Evolutionary conservation across 208 protist species (phyloP).

Genomic region (Herpetomonas samuelpessoai): DNA sequence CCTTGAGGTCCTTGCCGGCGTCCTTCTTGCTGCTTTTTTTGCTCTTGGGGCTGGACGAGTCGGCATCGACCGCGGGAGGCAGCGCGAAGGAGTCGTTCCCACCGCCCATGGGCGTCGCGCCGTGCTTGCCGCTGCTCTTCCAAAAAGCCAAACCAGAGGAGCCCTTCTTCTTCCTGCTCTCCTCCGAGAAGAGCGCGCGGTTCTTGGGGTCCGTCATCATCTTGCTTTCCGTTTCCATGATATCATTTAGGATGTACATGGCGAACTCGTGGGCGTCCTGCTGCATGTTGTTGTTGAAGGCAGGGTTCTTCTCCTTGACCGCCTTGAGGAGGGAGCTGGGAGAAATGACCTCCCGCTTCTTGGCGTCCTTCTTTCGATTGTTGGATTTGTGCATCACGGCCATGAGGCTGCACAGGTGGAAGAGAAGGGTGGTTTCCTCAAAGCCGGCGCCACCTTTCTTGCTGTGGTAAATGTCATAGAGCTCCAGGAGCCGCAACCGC

Average conservation of each 20-base stretch:
- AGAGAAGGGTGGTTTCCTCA: slow-evolving; percentile 64
- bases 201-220: slow-evolving; percentile 70
- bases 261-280: slow-evolving; percentile 92
- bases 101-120: not conserved
- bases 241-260: slow-evolving; percentile 85
- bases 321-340: slow-evolving; percentile 43
- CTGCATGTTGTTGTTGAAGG: slow-evolving; percentile 79
- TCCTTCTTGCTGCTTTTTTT: slow-evolving; percentile 7
- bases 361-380: slow-evolving; percentile 51
- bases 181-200: slow-evolving; percentile 48
- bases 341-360: slow-evolving; percentile 32
- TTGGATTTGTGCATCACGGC: slow-evolving; percentile 84
- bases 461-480: slow-evolving; percentile 57
- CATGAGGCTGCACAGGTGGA: slow-evolving; percentile 64
- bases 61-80: too few species aligned
- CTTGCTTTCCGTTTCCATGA: slow-evolving; percentile 72
- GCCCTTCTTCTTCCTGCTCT: slow-evolving; percentile 33
- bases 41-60: not conserved
- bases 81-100: not conserved
- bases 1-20: not conserved
- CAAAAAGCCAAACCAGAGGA: slow-evolving; percentile 35
- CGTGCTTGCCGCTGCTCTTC: slow-evolving; percentile 13
- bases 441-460: slow-evolving; percentile 55
- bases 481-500: slow-evolving; percentile 66
- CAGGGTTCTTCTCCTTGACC: slow-evolving; percentile 47